A percentile compares a stretch with the other conserved stretches of the same genome.
Evolutionary conservation across 1,139 yeast genomes (phyloP).

Genomic region (Debaryomyces sp.): DNA sequence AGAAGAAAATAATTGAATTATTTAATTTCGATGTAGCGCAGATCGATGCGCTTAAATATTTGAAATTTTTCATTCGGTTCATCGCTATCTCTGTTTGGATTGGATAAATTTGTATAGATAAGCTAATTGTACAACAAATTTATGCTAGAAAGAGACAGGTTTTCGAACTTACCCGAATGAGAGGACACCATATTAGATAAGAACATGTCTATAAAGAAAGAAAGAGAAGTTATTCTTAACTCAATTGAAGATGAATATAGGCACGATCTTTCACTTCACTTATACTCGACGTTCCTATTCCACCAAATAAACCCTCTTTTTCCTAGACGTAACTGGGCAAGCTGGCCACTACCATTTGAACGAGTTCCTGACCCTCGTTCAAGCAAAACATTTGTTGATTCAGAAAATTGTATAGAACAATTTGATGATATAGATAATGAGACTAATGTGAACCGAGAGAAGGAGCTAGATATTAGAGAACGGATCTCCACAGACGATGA

Average conservation of each 20-base stretch:
- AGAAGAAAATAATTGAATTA: conserved; percentile 1
- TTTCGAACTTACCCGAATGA: background rate
- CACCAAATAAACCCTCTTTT: conserved; percentile 38
- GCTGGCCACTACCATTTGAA: conserved; percentile 48
- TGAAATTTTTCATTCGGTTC: conserved; percentile 1
- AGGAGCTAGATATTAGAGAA: background rate
- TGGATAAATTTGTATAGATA: background rate
- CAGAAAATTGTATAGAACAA: conserved; percentile 16
- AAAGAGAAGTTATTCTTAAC: conserved; percentile 32
- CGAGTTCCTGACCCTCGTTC: conserved; percentile 41
- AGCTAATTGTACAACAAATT: background rate
- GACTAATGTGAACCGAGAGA: conserved; percentile 15
- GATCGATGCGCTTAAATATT: conserved; percentile 3
- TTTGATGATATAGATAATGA: conserved; percentile 12
- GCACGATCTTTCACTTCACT: conserved; percentile 53
- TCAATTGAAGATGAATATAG: conserved; percentile 46
- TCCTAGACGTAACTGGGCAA: conserved; percentile 42
- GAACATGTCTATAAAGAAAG: conserved; percentile 20
- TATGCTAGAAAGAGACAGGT: background rate
- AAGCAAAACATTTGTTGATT: conserved; percentile 24
- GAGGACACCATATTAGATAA: background rate
- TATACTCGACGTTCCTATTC: conserved; percentile 49
- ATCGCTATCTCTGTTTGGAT: background rate
- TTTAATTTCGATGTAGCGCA: background rate
- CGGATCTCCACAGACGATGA: background rate